A percentile compares a stretch with the other conserved stretches of the same genome.
These are phyloP conservation scores for Phytopythium montanum DNA, from an alignment of 352 stramenopile genomes.

Conservation along the genomic window DNA sequence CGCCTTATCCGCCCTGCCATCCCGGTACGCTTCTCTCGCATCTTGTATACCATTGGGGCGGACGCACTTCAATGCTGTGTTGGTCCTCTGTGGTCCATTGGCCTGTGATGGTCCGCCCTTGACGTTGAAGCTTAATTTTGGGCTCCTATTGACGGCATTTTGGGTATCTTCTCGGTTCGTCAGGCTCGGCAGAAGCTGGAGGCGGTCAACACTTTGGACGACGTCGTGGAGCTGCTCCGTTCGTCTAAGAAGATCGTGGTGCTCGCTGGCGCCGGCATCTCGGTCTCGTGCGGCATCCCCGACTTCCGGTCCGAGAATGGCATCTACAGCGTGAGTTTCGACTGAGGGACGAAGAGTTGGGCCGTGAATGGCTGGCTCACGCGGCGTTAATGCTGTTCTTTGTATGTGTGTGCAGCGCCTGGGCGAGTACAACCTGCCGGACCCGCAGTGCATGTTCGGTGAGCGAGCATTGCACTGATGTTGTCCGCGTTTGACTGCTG, in stretches of 20 bases:
- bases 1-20: constrained; percentile 68
- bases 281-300: constrained; percentile 96
- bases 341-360: neutral
- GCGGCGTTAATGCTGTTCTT: neutral
- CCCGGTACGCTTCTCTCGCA: constrained; percentile 25
- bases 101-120: neutral
- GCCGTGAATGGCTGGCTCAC: neutral
- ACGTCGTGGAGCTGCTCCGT: constrained; percentile 69
- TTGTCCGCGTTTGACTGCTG: neutral
- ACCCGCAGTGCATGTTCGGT: constrained; percentile 88
- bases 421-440: constrained; percentile 78
- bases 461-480: constrained; percentile 7
- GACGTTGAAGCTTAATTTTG: constrained; percentile 9
- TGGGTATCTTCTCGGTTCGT: neutral
- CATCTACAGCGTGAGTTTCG: constrained; percentile 84
- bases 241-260: constrained; percentile 90
- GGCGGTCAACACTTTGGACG: constrained; percentile 61
- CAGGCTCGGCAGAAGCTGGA: constrained; percentile 46
- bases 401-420: constrained; percentile 36
- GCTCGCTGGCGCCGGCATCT: constrained; percentile 94
- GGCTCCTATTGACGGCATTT: neutral
- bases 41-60: constrained; percentile 1
- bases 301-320: constrained; percentile 96
- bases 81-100: constrained; percentile 6
- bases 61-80: too few relatives aligned